Evolutionary conservation across 306 rosid genomes (phyloP).

Genomic region (Quercus wislizeni): DNA sequence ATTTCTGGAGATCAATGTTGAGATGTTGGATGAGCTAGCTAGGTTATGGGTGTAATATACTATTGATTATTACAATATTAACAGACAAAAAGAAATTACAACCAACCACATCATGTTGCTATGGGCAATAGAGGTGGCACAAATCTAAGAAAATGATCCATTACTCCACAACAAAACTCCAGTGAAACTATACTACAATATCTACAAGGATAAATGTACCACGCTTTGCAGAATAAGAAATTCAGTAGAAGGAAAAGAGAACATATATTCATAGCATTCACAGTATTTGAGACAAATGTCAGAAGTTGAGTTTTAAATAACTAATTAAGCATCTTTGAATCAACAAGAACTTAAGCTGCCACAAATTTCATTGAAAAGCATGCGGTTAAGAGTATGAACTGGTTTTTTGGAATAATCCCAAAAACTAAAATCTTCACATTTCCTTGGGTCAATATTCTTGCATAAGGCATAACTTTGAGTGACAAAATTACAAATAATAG

Average conservation of each 20-base stretch:
- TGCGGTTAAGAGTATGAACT: not conserved
- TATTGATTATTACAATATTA: not conserved
- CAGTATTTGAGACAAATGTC: not conserved
- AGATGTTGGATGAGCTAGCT: not conserved
- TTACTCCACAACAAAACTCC: not conserved
- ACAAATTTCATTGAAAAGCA: not conserved
- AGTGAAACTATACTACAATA: not conserved
- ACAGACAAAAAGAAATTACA: not conserved
- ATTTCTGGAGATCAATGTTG: not conserved
- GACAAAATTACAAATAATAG: not conserved
- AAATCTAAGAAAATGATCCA: not conserved
- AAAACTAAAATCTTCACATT: not conserved
- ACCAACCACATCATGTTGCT: not conserved
- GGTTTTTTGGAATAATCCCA: not conserved
- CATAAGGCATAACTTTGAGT: not conserved
- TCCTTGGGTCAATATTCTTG: not conserved
- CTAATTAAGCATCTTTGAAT: not conserved
- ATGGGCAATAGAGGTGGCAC: not conserved
- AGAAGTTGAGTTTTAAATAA: slow-evolving; percentile 6
- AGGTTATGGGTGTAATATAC: not conserved
- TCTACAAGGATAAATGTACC: not conserved
- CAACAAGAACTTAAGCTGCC: not conserved
- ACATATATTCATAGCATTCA: not conserved
- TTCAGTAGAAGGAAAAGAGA: not conserved
- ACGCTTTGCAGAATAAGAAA: not conserved